These are phyloP conservation scores for Calocera cornea DNA, from an alignment of 768 basidiomycete species.

Conservation along the genomic window DNA sequence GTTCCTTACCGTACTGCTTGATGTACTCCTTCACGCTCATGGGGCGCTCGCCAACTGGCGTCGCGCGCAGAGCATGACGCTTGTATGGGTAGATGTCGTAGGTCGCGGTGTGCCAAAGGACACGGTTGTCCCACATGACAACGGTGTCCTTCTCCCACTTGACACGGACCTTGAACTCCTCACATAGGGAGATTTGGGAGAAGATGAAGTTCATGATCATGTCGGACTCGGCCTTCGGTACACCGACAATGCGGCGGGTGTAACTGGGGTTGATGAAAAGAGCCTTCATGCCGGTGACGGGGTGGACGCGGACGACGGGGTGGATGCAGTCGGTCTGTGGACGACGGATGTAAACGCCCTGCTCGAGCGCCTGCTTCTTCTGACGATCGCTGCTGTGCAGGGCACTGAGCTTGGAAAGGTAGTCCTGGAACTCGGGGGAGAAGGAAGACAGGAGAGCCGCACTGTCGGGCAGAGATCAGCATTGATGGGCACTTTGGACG, in stretches of 20 bases:
- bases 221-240: conserved; percentile 25
- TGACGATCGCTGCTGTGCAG: conserved; percentile 22
- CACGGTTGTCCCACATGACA: conserved; percentile 27
- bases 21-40: conserved; percentile 3
- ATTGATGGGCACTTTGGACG: neutral
- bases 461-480: neutral
- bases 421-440: conserved; percentile 17
- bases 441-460: conserved; percentile 23
- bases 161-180: conserved; percentile 28
- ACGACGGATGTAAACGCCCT: conserved; percentile 22
- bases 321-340: conserved; percentile 25
- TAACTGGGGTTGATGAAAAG: conserved; percentile 25
- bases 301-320: conserved; percentile 28
- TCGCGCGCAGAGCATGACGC: neutral
- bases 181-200: conserved; percentile 16
- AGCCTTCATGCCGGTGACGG: conserved; percentile 26
- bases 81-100: conserved; percentile 19
- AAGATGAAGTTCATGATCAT: conserved; percentile 25
- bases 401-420: conserved; percentile 19
- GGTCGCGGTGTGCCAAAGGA: conserved; percentile 25
- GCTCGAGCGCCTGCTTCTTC: conserved; percentile 19
- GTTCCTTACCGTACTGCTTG: conserved; percentile 2
- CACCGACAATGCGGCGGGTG: conserved; percentile 25
- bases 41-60: neutral
- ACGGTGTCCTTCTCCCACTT: conserved; percentile 24